Conservation (phyloP, 306 rosid species). For the apple (Malus domestica) region DNA sequence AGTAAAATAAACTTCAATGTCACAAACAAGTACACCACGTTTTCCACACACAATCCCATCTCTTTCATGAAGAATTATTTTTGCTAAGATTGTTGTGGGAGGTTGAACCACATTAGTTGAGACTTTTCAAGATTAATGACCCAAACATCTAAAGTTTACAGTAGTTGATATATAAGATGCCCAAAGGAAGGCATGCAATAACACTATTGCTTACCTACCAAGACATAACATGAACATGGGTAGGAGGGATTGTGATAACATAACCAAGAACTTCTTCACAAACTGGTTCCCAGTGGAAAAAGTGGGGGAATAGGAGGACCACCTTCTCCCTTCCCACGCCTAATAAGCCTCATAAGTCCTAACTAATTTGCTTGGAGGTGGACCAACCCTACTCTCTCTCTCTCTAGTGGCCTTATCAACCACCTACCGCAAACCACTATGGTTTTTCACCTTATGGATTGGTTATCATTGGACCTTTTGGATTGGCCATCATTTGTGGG, state of each 20-base stretch:
- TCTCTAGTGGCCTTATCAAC: not conserved
- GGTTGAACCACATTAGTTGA: constrained; percentile 25
- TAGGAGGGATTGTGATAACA: constrained; percentile 3
- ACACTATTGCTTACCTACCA: constrained; percentile 37
- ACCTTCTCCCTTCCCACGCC: not conserved
- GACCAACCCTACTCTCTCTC: not conserved
- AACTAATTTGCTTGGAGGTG: not conserved
- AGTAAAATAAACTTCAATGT: no score
- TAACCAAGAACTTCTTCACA: not conserved
- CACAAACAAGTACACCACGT: not conserved
- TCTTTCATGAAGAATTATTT: not conserved
- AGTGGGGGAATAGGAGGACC: not conserved
- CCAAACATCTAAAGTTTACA: not conserved
- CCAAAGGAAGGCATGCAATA: not conserved
- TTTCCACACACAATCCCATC: not conserved
- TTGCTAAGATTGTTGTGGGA: not conserved
- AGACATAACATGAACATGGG: not conserved
- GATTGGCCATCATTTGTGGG: not conserved
- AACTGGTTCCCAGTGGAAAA: not conserved
- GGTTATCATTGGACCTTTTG: not conserved
- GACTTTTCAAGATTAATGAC: not conserved
- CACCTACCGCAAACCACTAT: constrained; percentile 5
- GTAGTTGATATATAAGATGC: not conserved
- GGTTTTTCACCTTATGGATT: not conserved
- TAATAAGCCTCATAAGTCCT: not conserved